These are phyloP conservation scores for Solanum hybrid DNA, from an alignment of 305 asterid genomes.

Conservation along the genomic window DNA sequence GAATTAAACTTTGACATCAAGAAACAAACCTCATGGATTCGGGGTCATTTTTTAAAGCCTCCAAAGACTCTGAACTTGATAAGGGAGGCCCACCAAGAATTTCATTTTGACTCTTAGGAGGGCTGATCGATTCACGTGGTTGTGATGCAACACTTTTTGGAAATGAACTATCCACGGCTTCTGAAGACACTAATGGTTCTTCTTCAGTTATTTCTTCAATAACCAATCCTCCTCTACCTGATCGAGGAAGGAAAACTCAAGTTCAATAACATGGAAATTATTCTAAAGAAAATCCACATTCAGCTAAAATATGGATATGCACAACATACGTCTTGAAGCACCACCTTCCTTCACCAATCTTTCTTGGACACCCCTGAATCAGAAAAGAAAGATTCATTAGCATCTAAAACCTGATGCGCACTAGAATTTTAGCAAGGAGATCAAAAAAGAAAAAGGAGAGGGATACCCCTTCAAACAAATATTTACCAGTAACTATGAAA, in stretches of 20 bases:
- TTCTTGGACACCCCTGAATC: slow-evolving; percentile 63
- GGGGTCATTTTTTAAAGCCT: slow-evolving; percentile 58
- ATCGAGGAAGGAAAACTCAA: neutral
- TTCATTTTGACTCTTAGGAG: slow-evolving; percentile 27
- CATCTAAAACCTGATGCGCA: neutral
- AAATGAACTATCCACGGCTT: slow-evolving; percentile 20
- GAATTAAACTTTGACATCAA: neutral
- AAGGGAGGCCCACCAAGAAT: slow-evolving; percentile 27
- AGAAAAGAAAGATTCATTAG: slow-evolving; percentile 6
- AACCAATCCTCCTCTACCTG: slow-evolving; percentile 38
- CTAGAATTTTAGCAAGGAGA: neutral
- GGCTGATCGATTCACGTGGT: slow-evolving; percentile 29
- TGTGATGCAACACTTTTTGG: slow-evolving; percentile 20
- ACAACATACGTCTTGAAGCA: slow-evolving; percentile 46
- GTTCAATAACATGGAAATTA: neutral
- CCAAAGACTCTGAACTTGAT: slow-evolving; percentile 43
- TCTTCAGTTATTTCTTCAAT: slow-evolving; percentile 86
- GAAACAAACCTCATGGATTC: slow-evolving; percentile 66
- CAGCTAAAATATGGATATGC: neutral
- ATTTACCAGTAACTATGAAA: neutral
- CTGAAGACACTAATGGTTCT: slow-evolving; percentile 35
- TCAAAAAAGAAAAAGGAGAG: neutral
- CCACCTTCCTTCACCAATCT: slow-evolving; percentile 49
- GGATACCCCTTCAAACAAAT: neutral
- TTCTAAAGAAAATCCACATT: neutral